Conservation (phyloP, 148 eudicot genomes). For the Cornus florida region DNA sequence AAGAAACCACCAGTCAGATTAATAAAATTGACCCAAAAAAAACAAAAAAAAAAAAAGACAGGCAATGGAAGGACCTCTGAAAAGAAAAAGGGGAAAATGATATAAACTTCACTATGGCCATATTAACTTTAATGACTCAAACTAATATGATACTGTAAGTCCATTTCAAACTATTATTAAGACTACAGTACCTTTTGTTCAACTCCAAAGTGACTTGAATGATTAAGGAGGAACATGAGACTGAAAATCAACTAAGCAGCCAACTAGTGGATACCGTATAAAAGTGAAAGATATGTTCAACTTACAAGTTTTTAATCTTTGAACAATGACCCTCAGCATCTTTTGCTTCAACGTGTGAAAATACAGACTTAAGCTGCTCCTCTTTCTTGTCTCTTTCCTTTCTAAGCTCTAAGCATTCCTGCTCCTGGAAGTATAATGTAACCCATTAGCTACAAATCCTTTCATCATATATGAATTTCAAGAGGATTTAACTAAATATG, state of each 20-base stretch:
- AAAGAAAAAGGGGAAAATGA: too few relatives aligned
- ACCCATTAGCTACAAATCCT: too few relatives aligned
- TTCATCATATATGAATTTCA: too few relatives aligned
- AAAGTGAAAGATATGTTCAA: constrained; percentile 3
- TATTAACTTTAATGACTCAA: neutral
- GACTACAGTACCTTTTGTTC: neutral
- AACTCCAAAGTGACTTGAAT: neutral
- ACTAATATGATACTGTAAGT: too few relatives aligned
- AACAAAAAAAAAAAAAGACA: too few relatives aligned
- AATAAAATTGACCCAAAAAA: neutral
- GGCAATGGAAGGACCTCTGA: too few relatives aligned
- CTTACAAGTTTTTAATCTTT: constrained; percentile 41
- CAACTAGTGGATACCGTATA: neutral
- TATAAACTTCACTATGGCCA: neutral
- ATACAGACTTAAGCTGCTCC: constrained; percentile 42
- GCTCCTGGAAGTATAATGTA: constrained; percentile 46
- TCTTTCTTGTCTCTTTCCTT: constrained; percentile 61
- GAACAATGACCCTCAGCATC: constrained; percentile 24
- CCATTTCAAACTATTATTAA: neutral
- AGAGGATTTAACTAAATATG: neutral
- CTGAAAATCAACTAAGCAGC: neutral
- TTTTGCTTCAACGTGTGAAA: constrained; percentile 34
- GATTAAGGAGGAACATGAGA: neutral
- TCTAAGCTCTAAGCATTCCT: constrained; percentile 61
- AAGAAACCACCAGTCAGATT: neutral